phyloP scores from a whole-genome alignment of 2,329 filamentous ascomycete genomes.

The Hortaea werneckii region DNA sequence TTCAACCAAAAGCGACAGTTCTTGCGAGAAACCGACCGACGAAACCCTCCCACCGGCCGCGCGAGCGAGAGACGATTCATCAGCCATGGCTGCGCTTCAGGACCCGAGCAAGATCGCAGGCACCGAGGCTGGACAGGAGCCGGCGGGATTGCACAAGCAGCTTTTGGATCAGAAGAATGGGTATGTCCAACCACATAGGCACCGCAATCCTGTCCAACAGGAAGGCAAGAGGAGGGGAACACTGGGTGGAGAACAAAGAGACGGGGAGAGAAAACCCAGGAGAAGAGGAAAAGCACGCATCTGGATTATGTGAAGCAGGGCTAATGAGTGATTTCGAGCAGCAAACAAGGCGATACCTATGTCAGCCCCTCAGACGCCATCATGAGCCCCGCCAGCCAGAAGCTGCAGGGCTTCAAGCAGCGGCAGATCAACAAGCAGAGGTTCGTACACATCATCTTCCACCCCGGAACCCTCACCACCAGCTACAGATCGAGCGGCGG shows the following conservation, averaged over 20 bases:
- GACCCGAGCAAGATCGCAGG: not conserved
- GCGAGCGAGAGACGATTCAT: no score
- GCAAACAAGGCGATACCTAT: constrained; percentile 43
- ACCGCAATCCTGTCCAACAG: not conserved
- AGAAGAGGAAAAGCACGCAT: no score
- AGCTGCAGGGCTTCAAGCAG: constrained; percentile 69
- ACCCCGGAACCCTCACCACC: not conserved
- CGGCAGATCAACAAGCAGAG: constrained; percentile 63
- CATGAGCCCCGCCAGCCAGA: constrained; percentile 76
- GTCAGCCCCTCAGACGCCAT: constrained; percentile 81
- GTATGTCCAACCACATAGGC: not conserved
- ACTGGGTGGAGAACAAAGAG: not conserved
- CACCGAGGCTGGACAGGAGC: not conserved
- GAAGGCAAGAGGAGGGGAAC: not conserved
- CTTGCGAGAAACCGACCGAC: no score
- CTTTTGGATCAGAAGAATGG: constrained; percentile 2
- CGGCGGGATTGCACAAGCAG: not conserved
- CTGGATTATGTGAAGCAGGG: no score
- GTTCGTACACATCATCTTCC: constrained; percentile 9
- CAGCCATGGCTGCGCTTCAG: not conserved
- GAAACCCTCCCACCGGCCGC: no score
- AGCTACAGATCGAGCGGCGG: not conserved
- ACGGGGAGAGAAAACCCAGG: not conserved
- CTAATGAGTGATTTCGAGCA: not conserved
- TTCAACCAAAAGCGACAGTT: no score